These are phyloP conservation scores for Exophiala oligosperma DNA, from an alignment of 2,329 filamentous ascomycete genomes.

Conservation along the genomic window DNA sequence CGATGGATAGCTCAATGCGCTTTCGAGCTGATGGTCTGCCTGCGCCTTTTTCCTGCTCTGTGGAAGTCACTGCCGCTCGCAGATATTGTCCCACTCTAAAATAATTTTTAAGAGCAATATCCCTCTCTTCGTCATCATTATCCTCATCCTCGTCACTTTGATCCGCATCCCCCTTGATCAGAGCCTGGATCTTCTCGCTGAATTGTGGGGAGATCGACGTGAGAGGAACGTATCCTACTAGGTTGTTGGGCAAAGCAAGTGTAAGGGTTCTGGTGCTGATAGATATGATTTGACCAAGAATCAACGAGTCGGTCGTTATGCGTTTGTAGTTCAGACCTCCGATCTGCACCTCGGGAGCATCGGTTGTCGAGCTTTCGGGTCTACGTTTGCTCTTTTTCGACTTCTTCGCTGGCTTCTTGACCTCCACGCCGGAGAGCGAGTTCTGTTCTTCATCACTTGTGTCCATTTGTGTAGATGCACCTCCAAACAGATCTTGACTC, in stretches of 20 bases:
- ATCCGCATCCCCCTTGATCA: slow-evolving; percentile 60
- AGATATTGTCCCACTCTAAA: slow-evolving; percentile 87
- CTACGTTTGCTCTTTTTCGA: slow-evolving; percentile 51
- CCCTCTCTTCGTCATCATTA: slow-evolving; percentile 45
- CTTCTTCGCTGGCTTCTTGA: slow-evolving; percentile 32
- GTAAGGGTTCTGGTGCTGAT: slow-evolving; percentile 79
- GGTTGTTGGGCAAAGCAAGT: slow-evolving; percentile 86
- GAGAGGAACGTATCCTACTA: slow-evolving; percentile 84
- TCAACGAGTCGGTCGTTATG: slow-evolving; percentile 78
- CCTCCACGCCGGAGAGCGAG: slow-evolving; percentile 40
- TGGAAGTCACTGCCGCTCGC: slow-evolving; percentile 78
- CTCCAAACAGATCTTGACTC: slow-evolving; percentile 23
- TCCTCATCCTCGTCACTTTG: slow-evolving; percentile 55
- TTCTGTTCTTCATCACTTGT: slow-evolving; percentile 30
- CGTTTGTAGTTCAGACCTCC: slow-evolving; percentile 92
- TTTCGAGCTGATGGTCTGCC: slow-evolving; percentile 67
- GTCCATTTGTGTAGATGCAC: slow-evolving; percentile 34
- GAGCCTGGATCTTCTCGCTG: slow-evolving; percentile 70
- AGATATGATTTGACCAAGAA: slow-evolving; percentile 81
- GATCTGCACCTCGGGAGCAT: slow-evolving; percentile 56
- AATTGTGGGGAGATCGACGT: slow-evolving; percentile 85
- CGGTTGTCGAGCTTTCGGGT: slow-evolving; percentile 51
- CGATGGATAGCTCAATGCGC: slow-evolving; percentile 82
- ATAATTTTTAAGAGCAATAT: slow-evolving; percentile 70
- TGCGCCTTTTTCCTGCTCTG: slow-evolving; percentile 55